Evolutionary conservation across 2,329 filamentous ascomycete genomes (phyloP), one percentile per base, ranked within the genome.

Genomic region (Domatiomyces globalis): DNA sequence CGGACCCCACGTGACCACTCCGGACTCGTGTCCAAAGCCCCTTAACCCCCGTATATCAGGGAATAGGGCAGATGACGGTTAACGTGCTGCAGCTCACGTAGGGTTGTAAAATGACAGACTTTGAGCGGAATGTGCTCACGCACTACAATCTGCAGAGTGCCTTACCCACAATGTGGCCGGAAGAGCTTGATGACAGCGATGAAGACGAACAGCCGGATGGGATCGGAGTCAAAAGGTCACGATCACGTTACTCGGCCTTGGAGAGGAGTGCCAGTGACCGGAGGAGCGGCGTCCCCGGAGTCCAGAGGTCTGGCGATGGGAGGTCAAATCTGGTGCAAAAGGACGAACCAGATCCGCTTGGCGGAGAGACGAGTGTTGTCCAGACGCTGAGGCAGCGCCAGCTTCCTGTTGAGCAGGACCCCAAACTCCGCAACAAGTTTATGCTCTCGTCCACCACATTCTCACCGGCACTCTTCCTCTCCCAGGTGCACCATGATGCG

Each of bases 401-500:
- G 1, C 67, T 95, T 43, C 81, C 84, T 0, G 76, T 95, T 12
- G 87, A 95, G 63, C 87, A 95, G 61, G 88, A 96, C 63, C 69
- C 79, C 50, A 80, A 82, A 61, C 69, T 94, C 60, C 80, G 87
- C 52, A 95, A 95, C 65, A 86, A 88, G 57, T 98, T 96, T 68
- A 78, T 98, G 51, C 79, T 98, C 19, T 95, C 89, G 9, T 96
- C 90, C 15, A 96, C 90, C 10, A 89, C 86, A 48, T 98, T 98
- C 71, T 94, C 88, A 0, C 92, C 92, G 1, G 54, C 86, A 2
- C 73, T 95, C 6, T 98, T 95, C 67, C 77, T 98, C 10, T 92
- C 90, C 0, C 87, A 95, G 66, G 84, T 94, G 58, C 94, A 98
- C 67, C 82, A 85, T 54, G 79, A 81, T 46, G 90, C 85, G 50